Evolutionary conservation across 2,329 filamentous ascomycete genomes (phyloP), one percentile per base, ranked within the genome.

Genomic region (Phyllosticta citribraziliensis): DNA sequence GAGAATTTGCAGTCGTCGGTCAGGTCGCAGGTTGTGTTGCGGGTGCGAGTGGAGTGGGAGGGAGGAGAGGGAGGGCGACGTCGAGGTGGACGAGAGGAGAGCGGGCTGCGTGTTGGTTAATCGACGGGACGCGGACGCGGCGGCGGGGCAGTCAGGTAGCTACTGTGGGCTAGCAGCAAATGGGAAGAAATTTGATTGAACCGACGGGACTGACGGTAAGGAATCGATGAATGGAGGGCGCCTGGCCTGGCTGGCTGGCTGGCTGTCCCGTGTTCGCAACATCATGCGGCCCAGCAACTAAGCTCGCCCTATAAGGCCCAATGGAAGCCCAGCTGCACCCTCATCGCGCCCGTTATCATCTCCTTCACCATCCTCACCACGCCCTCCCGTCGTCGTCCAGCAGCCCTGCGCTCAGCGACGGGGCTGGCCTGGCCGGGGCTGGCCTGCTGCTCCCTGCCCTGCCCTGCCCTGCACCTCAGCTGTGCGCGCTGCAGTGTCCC

Each of bases 181-280:
- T 65, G 63, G 30, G 47, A 47, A 47, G 40, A 47, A 47, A 4
- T 47, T 47, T 47, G 40, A 47, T 47, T 47, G 40, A 27, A 24
- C 27, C 27, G 27, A 30, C 27, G 27, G 27, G 27, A 30, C 27
- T 30, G 27, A 30, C 27, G 27, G 27, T 30, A 30, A 5, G 27
- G 27, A 30, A 30, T 30, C 27, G 6, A 30, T 27, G 52, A 53
- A 24, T 22, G 22, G 22, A 22, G 22, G 22, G 22, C 22, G 22
- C 22, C 22, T 22, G 22, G n/a, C n/a, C n/a, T n/a, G n/a, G n/a
- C n/a, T n/a, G n/a, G n/a, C n/a, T n/a, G n/a, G n/a, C n/a, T n/a
- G 19, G 3, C 19, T 53, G 56, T 75, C 74, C 72, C 71, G 73
- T 75, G 72, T 71, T 70, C 66, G 67, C 64, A 67, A 68, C 59